These are phyloP conservation scores for Aspergillus novoparasiticus DNA, from an alignment of 2,329 filamentous ascomycete species.

Conservation along the genomic window DNA sequence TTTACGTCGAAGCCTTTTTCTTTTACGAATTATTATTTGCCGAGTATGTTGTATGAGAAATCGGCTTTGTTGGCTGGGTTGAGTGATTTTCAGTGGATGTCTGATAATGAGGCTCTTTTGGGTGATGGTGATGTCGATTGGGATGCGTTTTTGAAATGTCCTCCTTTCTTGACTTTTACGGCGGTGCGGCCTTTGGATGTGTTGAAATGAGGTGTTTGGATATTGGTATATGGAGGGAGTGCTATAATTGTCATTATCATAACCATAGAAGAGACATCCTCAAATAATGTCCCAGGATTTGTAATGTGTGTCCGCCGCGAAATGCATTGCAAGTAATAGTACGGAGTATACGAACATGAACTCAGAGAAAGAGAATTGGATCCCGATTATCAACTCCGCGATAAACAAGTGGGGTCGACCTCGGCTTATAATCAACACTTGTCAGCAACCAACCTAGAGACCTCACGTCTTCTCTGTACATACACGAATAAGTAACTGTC, in stretches of 20 bases:
- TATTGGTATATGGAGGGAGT: neutral
- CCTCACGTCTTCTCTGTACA: neutral
- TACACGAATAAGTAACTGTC: neutral
- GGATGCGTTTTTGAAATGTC: neutral
- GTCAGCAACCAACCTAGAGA: neutral
- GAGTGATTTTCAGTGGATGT: neutral
- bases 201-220: neutral
- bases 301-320: neutral
- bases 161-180: neutral
- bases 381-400: neutral
- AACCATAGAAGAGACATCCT: too few species aligned
- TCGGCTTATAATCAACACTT: neutral
- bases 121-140: neutral
- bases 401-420: conserved; percentile 1
- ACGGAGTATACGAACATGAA: neutral
- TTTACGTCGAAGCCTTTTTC: neutral
- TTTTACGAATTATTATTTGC: neutral
- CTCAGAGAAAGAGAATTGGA: neutral
- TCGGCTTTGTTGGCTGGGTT: neutral
- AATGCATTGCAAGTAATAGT: neutral
- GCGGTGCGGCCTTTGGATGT: neutral
- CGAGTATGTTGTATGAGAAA: neutral
- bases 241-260: neutral
- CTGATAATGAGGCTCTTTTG: neutral
- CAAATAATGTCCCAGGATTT: neutral